Conservation (phyloP, 805 yeast species). For the Lipomyces yamadae region DNA sequence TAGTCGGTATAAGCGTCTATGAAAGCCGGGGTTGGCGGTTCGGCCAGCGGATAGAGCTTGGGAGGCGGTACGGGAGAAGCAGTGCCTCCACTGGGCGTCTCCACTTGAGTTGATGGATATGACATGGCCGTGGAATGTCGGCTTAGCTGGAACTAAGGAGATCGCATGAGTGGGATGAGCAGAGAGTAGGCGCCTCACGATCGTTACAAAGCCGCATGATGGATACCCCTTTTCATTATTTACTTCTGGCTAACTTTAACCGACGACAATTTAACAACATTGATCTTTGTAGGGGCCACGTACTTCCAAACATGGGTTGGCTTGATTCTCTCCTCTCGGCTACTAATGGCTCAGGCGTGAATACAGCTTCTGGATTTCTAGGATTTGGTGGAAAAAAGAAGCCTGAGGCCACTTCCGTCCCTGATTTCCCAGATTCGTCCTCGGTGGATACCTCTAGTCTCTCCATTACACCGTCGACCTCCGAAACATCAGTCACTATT, state of each 20-base stretch:
- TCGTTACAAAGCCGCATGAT: too few relatives aligned
- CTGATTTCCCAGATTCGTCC: background rate
- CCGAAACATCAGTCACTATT: conserved; percentile 19
- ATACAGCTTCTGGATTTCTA: conserved; percentile 20
- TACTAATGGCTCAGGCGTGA: conserved; percentile 5
- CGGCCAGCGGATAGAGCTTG: conserved; percentile 42
- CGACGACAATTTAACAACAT: background rate
- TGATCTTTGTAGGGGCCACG: background rate
- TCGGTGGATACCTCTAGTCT: background rate
- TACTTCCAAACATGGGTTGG: conserved; percentile 18
- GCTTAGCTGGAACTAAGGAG: background rate
- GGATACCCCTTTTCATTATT: too few relatives aligned
- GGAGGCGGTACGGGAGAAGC: conserved; percentile 28
- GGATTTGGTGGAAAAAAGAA: conserved; percentile 28
- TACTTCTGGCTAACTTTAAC: too few relatives aligned
- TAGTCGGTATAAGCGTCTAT: conserved; percentile 59
- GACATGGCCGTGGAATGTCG: background rate
- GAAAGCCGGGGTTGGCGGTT: conserved; percentile 38
- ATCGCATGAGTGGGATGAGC: background rate
- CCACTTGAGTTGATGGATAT: conserved; percentile 1
- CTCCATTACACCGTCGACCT: conserved; percentile 27
- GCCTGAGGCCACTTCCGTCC: background rate
- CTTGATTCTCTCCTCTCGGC: conserved; percentile 19
- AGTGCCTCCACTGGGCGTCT: conserved; percentile 4
- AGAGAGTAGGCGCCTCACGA: background rate